phyloP scores from a whole-genome alignment of 106 monocot species.

The Acanthochlamys bracteata region DNA sequence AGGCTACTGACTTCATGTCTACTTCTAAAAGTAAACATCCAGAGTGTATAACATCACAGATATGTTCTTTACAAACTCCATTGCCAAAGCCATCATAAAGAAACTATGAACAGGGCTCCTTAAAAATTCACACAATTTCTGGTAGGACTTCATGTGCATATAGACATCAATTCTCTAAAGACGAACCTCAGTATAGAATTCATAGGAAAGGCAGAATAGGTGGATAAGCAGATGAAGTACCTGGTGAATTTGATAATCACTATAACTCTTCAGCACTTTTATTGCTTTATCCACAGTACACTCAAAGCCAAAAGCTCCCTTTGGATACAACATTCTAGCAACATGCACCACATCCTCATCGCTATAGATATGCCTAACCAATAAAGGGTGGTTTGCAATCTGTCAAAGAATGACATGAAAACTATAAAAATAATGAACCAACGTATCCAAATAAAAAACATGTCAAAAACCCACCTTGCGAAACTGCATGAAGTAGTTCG shows the following conservation, averaged over 20 bases:
- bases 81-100: no score
- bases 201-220: no score
- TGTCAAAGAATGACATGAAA: conserved; percentile 17
- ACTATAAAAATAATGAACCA: conserved; percentile 4
- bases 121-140: no score
- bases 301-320: conserved; percentile 89
- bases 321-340: conserved; percentile 68
- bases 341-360: conserved; percentile 64
- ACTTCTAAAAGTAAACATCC: no score
- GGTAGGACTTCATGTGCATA: no score
- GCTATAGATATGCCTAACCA: conserved; percentile 64
- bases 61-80: no score
- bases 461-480: conserved; percentile 63
- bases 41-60: no score
- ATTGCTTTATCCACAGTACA: conserved; percentile 81
- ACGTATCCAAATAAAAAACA: background rate
- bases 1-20: no score
- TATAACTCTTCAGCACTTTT: conserved; percentile 67
- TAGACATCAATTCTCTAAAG: no score
- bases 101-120: no score
- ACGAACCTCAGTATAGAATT: background rate
- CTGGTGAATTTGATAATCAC: conserved; percentile 84
- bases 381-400: conserved; percentile 98
- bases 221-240: conserved; percentile 26
- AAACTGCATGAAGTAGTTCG: conserved; percentile 92